Conservation (phyloP, 257 asterid species). For the Salvia rosmarinus region DNA sequence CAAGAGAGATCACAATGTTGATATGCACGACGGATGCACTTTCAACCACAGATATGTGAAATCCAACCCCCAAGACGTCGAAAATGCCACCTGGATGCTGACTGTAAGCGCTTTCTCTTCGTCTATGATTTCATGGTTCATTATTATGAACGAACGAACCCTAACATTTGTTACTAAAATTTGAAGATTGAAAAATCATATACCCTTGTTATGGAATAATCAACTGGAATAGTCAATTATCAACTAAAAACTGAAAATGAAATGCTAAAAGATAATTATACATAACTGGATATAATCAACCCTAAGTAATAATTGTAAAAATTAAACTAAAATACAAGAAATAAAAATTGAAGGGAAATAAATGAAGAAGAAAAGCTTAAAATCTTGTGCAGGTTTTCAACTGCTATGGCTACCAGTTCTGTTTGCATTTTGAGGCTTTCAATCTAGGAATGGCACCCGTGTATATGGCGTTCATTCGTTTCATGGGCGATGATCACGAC, state of each 20-base stretch:
- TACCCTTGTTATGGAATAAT: no score
- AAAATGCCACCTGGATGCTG: constrained; percentile 65
- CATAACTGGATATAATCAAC: no score
- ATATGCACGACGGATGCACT: constrained; percentile 62
- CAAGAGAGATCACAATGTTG: constrained; percentile 60
- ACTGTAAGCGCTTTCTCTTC: constrained; percentile 48
- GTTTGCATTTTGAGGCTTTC: constrained; percentile 69
- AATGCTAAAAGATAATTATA: no score
- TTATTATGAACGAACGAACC: no score
- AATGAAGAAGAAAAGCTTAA: neutral
- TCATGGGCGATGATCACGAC: constrained; percentile 64
- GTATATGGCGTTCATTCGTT: constrained; percentile 65
- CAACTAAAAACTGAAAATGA: no score
- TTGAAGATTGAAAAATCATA: no score
- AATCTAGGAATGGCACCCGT: constrained; percentile 57
- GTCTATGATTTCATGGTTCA: no score
- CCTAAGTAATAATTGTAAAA: no score
- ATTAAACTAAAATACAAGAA: no score
- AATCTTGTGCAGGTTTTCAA: constrained; percentile 52
- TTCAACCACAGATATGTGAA: constrained; percentile 65
- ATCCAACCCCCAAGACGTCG: constrained; percentile 56
- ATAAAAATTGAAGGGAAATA: no score
- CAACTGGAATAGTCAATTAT: no score
- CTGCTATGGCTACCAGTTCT: constrained; percentile 61
- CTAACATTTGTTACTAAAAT: no score